Evolutionary conservation across 139 green algal genomes (phyloP).

Genomic region (Microglena sp.): DNA sequence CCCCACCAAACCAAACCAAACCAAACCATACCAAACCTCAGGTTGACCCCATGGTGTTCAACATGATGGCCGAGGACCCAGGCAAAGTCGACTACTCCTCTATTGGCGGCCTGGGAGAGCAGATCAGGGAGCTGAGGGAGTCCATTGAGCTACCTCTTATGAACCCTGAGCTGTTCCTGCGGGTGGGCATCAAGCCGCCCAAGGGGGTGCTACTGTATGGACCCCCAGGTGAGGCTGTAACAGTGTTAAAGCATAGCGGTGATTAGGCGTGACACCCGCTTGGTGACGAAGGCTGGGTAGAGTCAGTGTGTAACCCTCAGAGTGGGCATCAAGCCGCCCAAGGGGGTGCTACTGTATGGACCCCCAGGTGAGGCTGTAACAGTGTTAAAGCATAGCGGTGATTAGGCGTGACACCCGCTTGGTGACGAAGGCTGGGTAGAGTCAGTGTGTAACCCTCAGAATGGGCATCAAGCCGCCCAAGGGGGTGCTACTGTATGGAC

Average conservation of each 20-base stretch:
- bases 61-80: constrained; percentile 95
- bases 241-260: too few species aligned
- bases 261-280: too few species aligned
- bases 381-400: too few species aligned
- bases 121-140: constrained; percentile 91
- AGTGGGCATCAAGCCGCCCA: constrained; percentile 97
- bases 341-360: constrained; percentile 78
- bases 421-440: too few species aligned
- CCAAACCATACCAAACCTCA: too few species aligned
- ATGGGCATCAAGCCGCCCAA: constrained; percentile 98
- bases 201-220: constrained; percentile 88
- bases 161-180: constrained; percentile 97
- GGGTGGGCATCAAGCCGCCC: constrained; percentile 97
- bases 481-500: constrained; percentile 75
- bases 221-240: constrained; percentile 35
- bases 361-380: constrained; percentile 34
- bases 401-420: too few species aligned
- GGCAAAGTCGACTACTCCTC: constrained; percentile 93
- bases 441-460: too few species aligned
- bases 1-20: too few species aligned
- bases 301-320: too few species aligned
- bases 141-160: constrained; percentile 97
- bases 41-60: constrained; percentile 98
- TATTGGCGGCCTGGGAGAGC: constrained; percentile 92
- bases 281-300: too few species aligned